Evolutionary conservation across 2,329 filamentous ascomycete species (phyloP).

Genomic region (Fusarium redolens): DNA sequence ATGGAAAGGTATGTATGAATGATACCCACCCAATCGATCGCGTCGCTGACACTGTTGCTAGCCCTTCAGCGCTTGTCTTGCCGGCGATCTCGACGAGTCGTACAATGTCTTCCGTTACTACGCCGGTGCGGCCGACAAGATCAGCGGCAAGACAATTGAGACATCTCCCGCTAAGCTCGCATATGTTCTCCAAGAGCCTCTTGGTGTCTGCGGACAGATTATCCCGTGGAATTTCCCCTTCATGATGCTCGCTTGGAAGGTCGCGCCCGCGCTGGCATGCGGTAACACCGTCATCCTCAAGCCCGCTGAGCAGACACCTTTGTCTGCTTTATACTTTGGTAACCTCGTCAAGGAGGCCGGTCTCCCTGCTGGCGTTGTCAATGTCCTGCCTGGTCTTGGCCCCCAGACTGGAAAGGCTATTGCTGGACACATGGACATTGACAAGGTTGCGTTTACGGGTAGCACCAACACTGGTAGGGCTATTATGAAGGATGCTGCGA

Average conservation of each 20-base stretch:
- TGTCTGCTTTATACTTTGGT: slow-evolving; percentile 69
- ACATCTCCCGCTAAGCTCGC: slow-evolving; percentile 72
- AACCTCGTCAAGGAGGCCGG: slow-evolving; percentile 74
- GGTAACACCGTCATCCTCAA: slow-evolving; percentile 70
- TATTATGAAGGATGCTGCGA: slow-evolving; percentile 75
- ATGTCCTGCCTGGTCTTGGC: slow-evolving; percentile 75
- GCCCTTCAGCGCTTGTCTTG: slow-evolving; percentile 55
- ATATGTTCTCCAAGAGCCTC: slow-evolving; percentile 74
- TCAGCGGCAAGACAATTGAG: slow-evolving; percentile 75
- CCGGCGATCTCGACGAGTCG: slow-evolving; percentile 64
- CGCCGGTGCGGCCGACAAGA: slow-evolving; percentile 77
- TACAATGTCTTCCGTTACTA: slow-evolving; percentile 70
- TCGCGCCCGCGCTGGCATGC: slow-evolving; percentile 72
- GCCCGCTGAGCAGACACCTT: slow-evolving; percentile 69
- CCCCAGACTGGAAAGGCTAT: slow-evolving; percentile 72
- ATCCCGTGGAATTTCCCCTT: slow-evolving; percentile 63
- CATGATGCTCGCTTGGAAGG: slow-evolving; percentile 72
- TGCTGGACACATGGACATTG: slow-evolving; percentile 70
- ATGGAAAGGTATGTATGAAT: slow-evolving; percentile 31
- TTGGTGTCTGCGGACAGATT: slow-evolving; percentile 75
- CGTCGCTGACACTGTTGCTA: background rate
- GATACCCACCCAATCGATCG: rapidly evolving
- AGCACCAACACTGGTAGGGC: slow-evolving; percentile 73
- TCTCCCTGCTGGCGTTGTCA: slow-evolving; percentile 79
- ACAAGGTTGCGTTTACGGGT: slow-evolving; percentile 79